phyloP scores from a whole-genome alignment of 2,329 filamentous ascomycete species.

The Macroventuria anomochaeta region DNA sequence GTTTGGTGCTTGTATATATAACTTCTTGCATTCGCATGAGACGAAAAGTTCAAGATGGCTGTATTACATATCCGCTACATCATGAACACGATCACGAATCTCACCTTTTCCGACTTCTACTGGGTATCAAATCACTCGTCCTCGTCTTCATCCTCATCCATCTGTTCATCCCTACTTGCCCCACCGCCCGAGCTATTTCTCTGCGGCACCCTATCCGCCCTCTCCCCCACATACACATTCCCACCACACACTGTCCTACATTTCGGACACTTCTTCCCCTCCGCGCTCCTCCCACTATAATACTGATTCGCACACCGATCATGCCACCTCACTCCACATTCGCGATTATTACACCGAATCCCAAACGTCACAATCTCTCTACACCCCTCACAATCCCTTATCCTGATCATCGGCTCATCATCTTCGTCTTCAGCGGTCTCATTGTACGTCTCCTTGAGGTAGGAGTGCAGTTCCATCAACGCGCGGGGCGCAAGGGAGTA shows the following conservation, averaged over 20 bases:
- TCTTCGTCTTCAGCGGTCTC: constrained; percentile 61
- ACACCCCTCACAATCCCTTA: constrained; percentile 89
- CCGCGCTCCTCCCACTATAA: constrained; percentile 28
- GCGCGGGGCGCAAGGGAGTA: constrained; percentile 79
- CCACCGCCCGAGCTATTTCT: constrained; percentile 17
- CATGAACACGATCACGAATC: background rate
- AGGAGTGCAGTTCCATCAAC: constrained; percentile 82
- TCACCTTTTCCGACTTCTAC: background rate
- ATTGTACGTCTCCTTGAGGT: constrained; percentile 91
- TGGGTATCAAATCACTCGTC: constrained; percentile 15
- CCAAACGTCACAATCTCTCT: constrained; percentile 83
- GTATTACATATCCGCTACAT: background rate
- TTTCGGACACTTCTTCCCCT: constrained; percentile 37
- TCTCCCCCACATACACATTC: constrained; percentile 61
- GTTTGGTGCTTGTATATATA: constrained; percentile 20
- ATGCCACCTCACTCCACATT: constrained; percentile 44
- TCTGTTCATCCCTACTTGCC: constrained; percentile 3
- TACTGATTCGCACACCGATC: constrained; percentile 44
- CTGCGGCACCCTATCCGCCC: constrained; percentile 27
- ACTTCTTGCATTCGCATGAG: background rate
- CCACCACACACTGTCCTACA: constrained; percentile 42
- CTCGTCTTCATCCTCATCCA: constrained; percentile 16
- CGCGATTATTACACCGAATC: constrained; percentile 36
- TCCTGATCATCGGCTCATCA: constrained; percentile 60
- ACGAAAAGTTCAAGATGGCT: constrained; percentile 4